Evolutionary conservation across 2,329 filamentous ascomycete species (phyloP).

Genomic region (Talaromyces pinophilus): DNA sequence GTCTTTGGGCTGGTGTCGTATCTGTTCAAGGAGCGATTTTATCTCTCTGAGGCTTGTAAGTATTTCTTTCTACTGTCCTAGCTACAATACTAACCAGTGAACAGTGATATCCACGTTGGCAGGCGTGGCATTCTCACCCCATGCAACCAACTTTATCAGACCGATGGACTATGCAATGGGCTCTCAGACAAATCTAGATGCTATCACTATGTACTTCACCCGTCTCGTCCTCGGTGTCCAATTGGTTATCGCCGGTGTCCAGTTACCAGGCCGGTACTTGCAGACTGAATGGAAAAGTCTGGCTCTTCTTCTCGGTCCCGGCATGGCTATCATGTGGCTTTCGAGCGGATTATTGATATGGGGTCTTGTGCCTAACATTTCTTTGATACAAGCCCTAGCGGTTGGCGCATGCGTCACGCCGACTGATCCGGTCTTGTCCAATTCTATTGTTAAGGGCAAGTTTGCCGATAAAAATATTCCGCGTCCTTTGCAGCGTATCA

Average conservation of each 20-base stretch:
- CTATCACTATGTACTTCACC: constrained; percentile 79
- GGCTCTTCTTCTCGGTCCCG: constrained; percentile 72
- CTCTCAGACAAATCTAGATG: constrained; percentile 60
- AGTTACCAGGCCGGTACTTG: constrained; percentile 81
- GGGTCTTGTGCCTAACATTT: constrained; percentile 69
- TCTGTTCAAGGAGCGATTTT: constrained; percentile 84
- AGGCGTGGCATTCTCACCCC: constrained; percentile 75
- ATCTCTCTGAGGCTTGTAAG: constrained; percentile 85
- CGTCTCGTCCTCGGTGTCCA: constrained; percentile 87
- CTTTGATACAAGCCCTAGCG: constrained; percentile 75
- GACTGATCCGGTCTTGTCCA: constrained; percentile 84
- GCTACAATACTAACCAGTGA: neutral
- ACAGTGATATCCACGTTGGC: constrained; percentile 80
- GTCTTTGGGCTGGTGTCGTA: constrained; percentile 90
- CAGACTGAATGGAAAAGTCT: constrained; percentile 76
- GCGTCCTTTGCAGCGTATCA: constrained; percentile 75
- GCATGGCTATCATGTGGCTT: constrained; percentile 87
- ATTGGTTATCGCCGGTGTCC: constrained; percentile 82
- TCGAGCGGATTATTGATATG: constrained; percentile 76
- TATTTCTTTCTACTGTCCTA: constrained; percentile 28
- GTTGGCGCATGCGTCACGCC: constrained; percentile 87
- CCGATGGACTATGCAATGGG: constrained; percentile 72
- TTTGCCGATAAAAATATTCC: constrained; percentile 92
- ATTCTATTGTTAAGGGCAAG: constrained; percentile 88
- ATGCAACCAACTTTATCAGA: constrained; percentile 72